These are phyloP conservation scores for Calycina marina DNA, from an alignment of 2,329 filamentous ascomycete genomes.

Conservation along the genomic window DNA sequence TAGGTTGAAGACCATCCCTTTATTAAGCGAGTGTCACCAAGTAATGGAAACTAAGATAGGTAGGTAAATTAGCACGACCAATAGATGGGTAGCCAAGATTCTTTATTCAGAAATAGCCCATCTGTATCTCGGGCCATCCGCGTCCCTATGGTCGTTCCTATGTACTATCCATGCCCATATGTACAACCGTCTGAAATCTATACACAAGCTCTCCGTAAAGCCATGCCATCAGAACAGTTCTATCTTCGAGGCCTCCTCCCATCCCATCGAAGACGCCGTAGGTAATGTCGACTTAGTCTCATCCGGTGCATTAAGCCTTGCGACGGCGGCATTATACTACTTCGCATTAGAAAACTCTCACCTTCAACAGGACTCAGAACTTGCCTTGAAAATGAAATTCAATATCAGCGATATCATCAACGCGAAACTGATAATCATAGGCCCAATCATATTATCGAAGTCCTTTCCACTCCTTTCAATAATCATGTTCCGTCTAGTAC, in stretches of 20 bases:
- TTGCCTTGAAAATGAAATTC: conserved; percentile 80
- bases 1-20: too few species aligned
- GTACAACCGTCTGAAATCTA: too few species aligned
- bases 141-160: too few species aligned
- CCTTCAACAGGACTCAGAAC: conserved; percentile 1
- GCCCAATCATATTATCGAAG: conserved; percentile 80
- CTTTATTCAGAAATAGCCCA: too few species aligned
- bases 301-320: conserved; percentile 2
- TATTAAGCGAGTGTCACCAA: too few species aligned
- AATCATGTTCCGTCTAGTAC: conserved; percentile 64
- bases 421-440: conserved; percentile 67
- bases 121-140: too few species aligned
- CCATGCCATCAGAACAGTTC: conserved; percentile 6
- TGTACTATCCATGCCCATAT: too few species aligned
- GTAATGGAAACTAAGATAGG: too few species aligned
- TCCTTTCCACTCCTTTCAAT: conserved; percentile 75
- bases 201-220: too few species aligned
- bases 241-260: conserved; percentile 4
- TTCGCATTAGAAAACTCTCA: not conserved
- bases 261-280: not conserved
- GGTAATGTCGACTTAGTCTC: not conserved
- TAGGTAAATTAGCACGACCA: too few species aligned
- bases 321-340: conserved; percentile 15
- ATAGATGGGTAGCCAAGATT: too few species aligned
- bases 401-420: conserved; percentile 64